Evolutionary conservation across 1,284 basidiomycete genomes (phyloP).

Genomic region (Tranzscheliella williamsii): DNA sequence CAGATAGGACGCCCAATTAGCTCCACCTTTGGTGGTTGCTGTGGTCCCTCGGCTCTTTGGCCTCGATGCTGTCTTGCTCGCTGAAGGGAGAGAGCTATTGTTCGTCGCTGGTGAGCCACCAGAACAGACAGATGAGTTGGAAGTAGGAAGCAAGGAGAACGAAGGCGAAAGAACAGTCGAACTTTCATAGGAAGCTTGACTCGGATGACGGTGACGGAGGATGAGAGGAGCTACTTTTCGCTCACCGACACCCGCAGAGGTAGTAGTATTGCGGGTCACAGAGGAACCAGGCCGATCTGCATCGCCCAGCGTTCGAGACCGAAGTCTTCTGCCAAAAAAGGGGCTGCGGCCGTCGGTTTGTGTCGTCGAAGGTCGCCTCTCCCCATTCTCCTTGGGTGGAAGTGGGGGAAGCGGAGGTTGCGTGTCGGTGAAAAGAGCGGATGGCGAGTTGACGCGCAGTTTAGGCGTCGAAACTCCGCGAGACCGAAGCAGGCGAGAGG

Average conservation of each 20-base stretch:
- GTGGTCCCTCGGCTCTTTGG: slow-evolving; percentile 25
- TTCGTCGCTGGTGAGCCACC: slow-evolving; percentile 13
- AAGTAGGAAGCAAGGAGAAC: slow-evolving; percentile 12
- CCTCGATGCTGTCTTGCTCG: slow-evolving; percentile 11
- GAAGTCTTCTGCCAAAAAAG: slow-evolving; percentile 32
- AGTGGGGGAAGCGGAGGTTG: slow-evolving; percentile 16
- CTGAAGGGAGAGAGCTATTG: slow-evolving; percentile 22
- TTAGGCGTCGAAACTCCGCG: slow-evolving; percentile 36
- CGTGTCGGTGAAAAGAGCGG: slow-evolving; percentile 1
- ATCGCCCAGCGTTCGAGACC: slow-evolving; percentile 40
- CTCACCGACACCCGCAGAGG: too few relatives aligned
- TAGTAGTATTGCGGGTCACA: too few relatives aligned
- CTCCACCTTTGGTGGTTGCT: slow-evolving; percentile 9
- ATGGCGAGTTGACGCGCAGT: slow-evolving; percentile 12
- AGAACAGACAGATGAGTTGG: slow-evolving; percentile 26
- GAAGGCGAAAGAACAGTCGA: slow-evolving; percentile 11
- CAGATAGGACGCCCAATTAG: slow-evolving; percentile 49
- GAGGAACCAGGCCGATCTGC: slow-evolving; percentile 9
- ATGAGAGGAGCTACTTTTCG: too few relatives aligned
- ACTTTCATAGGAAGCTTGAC: slow-evolving; percentile 1
- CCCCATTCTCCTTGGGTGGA: background rate
- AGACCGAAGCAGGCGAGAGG: slow-evolving; percentile 12
- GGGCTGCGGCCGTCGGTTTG: slow-evolving; percentile 29
- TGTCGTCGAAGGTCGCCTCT: slow-evolving; percentile 25
- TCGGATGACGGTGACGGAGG: too few relatives aligned